Percentiles rank a stretch among this genome's conserved stretches.
phyloP scores from a whole-genome alignment of 768 basidiomycete species.

The Amanita subjunquillea region DNA sequence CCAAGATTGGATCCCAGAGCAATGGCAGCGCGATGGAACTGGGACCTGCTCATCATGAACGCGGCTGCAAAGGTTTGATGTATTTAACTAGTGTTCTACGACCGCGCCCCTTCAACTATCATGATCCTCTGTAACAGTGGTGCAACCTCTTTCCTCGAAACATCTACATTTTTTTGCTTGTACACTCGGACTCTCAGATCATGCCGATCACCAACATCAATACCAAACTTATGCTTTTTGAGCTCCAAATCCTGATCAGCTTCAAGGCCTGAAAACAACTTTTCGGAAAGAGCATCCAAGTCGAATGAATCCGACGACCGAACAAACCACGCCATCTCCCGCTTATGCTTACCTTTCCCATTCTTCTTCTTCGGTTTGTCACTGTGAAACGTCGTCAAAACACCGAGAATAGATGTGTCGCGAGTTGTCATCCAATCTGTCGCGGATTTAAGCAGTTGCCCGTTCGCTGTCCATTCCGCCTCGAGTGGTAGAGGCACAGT shows the following conservation, averaged over 20 bases:
- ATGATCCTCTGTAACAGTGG: constrained; percentile 41
- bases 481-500: constrained; percentile 70
- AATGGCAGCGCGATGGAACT: constrained; percentile 30
- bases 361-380: constrained; percentile 20
- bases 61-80: neutral
- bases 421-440: constrained; percentile 58
- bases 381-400: constrained; percentile 59
- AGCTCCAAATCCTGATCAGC: constrained; percentile 38
- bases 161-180: constrained; percentile 53
- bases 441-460: constrained; percentile 28
- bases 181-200: constrained; percentile 41
- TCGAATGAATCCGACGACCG: constrained; percentile 16
- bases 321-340: constrained; percentile 63
- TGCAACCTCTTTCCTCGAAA: constrained; percentile 57
- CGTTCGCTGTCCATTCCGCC: constrained; percentile 24
- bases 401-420: constrained; percentile 57
- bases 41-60: neutral
- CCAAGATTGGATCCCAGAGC: constrained; percentile 89
- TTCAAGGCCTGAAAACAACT: constrained; percentile 53
- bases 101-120: constrained; percentile 34
- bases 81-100: neutral
- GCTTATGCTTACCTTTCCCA: constrained; percentile 42
- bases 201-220: constrained; percentile 20
- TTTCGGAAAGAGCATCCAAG: constrained; percentile 30
- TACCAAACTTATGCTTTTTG: constrained; percentile 34